Conservation (phyloP, 345 rosid species). For the Eucalyptus shirleyi region DNA sequence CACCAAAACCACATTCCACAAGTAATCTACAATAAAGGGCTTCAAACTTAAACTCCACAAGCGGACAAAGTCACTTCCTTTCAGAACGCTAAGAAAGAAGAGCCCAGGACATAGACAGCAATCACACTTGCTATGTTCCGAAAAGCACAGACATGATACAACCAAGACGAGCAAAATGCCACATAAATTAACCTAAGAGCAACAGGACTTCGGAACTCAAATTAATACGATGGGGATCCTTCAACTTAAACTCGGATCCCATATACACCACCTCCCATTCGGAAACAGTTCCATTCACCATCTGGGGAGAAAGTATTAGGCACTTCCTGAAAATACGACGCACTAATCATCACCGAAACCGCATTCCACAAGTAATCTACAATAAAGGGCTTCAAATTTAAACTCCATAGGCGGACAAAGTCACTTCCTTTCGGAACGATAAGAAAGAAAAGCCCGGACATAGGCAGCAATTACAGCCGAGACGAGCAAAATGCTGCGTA, state of each 20-base stretch:
- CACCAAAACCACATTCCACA: background rate
- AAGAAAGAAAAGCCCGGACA: background rate
- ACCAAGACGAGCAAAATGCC: background rate
- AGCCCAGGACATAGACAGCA: background rate
- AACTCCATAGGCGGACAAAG: background rate
- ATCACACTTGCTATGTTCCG: rapidly evolving
- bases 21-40: background rate
- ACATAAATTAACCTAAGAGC: background rate
- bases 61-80: background rate
- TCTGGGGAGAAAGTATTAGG: background rate
- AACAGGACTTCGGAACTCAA: background rate
- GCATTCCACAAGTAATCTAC: background rate
- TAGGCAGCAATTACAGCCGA: background rate
- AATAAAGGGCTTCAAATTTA: background rate
- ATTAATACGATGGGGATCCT: background rate
- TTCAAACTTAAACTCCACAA: background rate
- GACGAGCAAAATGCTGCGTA: background rate
- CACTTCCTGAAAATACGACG: background rate
- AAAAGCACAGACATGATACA: background rate
- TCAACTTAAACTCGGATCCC: background rate
- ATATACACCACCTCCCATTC: background rate
- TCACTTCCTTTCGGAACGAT: background rate
- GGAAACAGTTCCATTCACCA: background rate
- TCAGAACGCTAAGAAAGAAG: background rate
- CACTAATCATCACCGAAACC: background rate